Percentiles rank a stretch among this genome's conserved stretches.
These are phyloP conservation scores for Periglandula ipomoeae DNA, from an alignment of 2,329 filamentous ascomycete genomes.

Conservation along the genomic window DNA sequence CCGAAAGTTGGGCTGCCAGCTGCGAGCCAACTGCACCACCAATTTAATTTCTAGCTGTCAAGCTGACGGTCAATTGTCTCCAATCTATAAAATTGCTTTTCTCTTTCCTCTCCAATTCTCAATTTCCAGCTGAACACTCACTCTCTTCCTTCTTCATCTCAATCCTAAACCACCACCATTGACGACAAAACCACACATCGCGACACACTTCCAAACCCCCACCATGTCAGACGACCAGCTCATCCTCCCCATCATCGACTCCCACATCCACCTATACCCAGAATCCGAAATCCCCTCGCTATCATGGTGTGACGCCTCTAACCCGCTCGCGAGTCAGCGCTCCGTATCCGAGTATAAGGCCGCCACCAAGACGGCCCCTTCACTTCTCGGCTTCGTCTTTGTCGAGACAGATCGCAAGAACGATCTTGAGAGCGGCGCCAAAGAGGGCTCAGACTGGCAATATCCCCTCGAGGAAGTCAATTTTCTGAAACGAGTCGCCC, in stretches of 20 bases:
- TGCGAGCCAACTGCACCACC: too few relatives aligned
- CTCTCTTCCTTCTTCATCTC: neutral
- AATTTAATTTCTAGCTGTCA: neutral
- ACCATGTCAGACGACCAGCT: slow-evolving; percentile 29
- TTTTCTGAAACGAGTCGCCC: slow-evolving; percentile 57
- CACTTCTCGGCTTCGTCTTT: slow-evolving; percentile 65
- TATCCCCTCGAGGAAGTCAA: slow-evolving; percentile 63
- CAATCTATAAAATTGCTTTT: neutral
- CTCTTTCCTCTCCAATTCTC: neutral
- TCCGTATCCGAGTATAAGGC: slow-evolving; percentile 55
- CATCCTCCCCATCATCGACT: slow-evolving; percentile 64
- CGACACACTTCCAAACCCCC: too few relatives aligned
- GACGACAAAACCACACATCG: neutral
- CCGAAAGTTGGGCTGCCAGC: slow-evolving; percentile 1
- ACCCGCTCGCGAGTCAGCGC: slow-evolving; percentile 54
- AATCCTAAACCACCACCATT: too few relatives aligned
- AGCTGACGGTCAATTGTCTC: neutral
- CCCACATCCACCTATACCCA: slow-evolving; percentile 86
- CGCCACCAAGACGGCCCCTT: slow-evolving; percentile 30
- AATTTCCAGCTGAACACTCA: neutral
- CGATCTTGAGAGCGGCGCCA: slow-evolving; percentile 37
- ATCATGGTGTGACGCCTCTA: slow-evolving; percentile 55
- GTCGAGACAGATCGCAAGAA: slow-evolving; percentile 72
- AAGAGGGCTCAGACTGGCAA: slow-evolving; percentile 50
- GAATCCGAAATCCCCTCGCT: slow-evolving; percentile 55